These are phyloP conservation scores for Scutellaria baicalensis DNA, from an alignment of 257 asterid species.

Conservation along the genomic window DNA sequence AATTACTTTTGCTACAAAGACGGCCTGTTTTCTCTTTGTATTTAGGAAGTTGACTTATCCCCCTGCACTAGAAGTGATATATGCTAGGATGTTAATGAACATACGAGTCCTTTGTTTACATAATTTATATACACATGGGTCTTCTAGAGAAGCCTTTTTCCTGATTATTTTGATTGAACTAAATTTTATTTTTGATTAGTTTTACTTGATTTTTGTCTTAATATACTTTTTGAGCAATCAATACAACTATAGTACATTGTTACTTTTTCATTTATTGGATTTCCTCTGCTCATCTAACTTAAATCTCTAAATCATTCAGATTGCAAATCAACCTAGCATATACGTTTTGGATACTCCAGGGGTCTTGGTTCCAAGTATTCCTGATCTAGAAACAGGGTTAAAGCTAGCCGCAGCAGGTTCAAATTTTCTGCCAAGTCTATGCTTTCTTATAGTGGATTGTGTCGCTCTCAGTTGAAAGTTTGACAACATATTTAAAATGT, in stretches of 20 bases:
- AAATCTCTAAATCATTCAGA: slow-evolving; percentile 29
- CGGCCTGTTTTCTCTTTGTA: neutral
- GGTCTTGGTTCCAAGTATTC: slow-evolving; percentile 87
- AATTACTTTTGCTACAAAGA: neutral
- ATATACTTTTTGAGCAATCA: neutral
- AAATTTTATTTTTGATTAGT: neutral
- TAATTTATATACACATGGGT: neutral
- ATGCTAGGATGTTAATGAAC: neutral
- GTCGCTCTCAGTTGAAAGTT: neutral
- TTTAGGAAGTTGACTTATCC: neutral
- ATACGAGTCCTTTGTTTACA: neutral
- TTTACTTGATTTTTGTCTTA: neutral
- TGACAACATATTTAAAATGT: neutral
- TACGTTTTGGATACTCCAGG: slow-evolving; percentile 94
- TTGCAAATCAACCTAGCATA: slow-evolving; percentile 91
- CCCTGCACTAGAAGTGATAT: neutral
- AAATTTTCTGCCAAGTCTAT: neutral
- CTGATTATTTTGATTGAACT: neutral
- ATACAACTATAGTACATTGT: neutral
- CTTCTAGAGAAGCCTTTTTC: neutral
- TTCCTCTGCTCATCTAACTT: neutral
- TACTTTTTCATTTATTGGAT: neutral
- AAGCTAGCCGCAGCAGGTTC: slow-evolving; percentile 93
- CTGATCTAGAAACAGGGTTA: slow-evolving; percentile 78
- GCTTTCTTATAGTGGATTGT: neutral